Evolutionary conservation across 305 asterid species (phyloP).

Genomic region (Caryopteris hybrid): DNA sequence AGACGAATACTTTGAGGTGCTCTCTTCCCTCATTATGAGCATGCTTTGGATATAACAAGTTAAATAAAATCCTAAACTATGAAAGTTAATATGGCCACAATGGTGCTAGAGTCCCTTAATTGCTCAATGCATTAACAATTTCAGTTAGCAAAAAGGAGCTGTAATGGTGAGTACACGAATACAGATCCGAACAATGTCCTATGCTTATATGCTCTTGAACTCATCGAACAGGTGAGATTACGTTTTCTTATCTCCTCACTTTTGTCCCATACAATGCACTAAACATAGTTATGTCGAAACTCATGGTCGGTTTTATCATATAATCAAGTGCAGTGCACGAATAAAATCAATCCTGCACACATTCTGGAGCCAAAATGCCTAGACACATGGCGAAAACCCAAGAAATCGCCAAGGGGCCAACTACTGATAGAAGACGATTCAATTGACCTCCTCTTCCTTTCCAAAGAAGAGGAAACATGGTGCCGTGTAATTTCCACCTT

Average conservation of each 20-base stretch:
- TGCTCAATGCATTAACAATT: neutral
- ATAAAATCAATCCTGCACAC: neutral
- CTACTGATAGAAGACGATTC: neutral
- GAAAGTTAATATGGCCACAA: no score
- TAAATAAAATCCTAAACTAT: no score
- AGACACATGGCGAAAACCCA: neutral
- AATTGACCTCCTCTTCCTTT: constrained; percentile 16
- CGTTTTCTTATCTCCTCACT: neutral
- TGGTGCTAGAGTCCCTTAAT: no score
- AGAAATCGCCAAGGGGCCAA: no score
- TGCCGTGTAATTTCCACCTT: constrained; percentile 31
- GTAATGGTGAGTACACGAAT: constrained; percentile 33
- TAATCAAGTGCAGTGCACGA: constrained; percentile 26
- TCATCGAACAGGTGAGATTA: constrained; percentile 24
- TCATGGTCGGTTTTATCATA: no score
- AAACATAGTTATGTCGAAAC: no score
- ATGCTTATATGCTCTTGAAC: constrained; percentile 34
- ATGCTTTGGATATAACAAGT: no score
- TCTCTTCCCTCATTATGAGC: no score
- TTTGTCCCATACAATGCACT: no score
- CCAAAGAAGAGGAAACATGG: constrained; percentile 15
- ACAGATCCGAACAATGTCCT: constrained; percentile 34
- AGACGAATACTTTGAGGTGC: constrained; percentile 52
- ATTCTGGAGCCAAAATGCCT: constrained; percentile 40
- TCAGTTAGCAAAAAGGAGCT: constrained; percentile 40